These are phyloP conservation scores for Trifolium fragiferum DNA, from an alignment of 306 rosid species.

Conservation along the genomic window DNA sequence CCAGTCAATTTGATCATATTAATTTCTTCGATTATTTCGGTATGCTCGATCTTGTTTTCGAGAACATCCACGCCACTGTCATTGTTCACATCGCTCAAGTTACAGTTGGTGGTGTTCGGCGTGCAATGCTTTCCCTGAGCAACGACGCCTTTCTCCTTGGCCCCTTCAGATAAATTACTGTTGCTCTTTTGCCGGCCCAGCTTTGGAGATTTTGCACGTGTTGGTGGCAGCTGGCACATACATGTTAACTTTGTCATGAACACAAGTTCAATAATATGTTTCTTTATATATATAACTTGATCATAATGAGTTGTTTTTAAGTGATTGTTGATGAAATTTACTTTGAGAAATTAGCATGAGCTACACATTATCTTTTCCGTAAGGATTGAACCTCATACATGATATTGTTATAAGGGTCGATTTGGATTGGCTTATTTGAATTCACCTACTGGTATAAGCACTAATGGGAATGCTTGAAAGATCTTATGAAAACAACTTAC, in stretches of 20 bases:
- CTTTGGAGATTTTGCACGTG: slow-evolving; percentile 97
- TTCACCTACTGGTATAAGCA: background rate
- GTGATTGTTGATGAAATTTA: slow-evolving; percentile 12
- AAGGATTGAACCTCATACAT: slow-evolving; percentile 15
- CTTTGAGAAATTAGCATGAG: slow-evolving; percentile 37
- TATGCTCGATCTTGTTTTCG: slow-evolving; percentile 43
- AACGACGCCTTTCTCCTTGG: slow-evolving; percentile 50
- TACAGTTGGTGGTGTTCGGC: slow-evolving; percentile 29
- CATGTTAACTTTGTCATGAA: slow-evolving; percentile 38
- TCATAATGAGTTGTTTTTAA: slow-evolving; percentile 26
- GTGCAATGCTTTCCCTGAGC: slow-evolving; percentile 51
- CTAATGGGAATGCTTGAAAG: background rate
- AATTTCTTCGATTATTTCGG: slow-evolving; percentile 51
- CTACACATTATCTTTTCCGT: slow-evolving; percentile 3
- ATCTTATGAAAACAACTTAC: background rate
- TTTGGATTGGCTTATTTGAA: background rate
- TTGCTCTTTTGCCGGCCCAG: slow-evolving; percentile 85
- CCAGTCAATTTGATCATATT: slow-evolving; percentile 46
- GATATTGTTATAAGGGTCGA: background rate
- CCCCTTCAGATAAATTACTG: slow-evolving; percentile 47
- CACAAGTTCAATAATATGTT: slow-evolving; percentile 23
- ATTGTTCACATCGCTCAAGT: slow-evolving; percentile 44
- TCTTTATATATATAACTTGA: slow-evolving; percentile 33
- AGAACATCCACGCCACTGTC: slow-evolving; percentile 47
- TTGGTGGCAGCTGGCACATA: slow-evolving; percentile 76